Evolutionary conservation across 2,329 filamentous ascomycete species (phyloP).

Genomic region (Arthroderma sp.): DNA sequence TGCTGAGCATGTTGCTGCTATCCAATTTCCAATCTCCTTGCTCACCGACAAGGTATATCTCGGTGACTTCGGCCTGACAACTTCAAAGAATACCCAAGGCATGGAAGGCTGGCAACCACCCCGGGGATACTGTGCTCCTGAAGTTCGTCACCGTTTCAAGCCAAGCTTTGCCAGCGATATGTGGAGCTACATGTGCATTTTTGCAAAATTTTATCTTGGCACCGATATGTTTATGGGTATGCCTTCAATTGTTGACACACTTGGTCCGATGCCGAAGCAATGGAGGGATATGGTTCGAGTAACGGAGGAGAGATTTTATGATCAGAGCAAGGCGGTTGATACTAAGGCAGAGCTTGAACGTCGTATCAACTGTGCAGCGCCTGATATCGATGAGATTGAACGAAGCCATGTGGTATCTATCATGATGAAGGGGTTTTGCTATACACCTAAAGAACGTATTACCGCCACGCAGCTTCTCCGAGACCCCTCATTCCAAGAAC

Average conservation of each 20-base stretch:
- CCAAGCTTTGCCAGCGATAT: slow-evolving; percentile 11
- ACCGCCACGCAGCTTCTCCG: slow-evolving; percentile 4
- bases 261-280: slow-evolving; percentile 17
- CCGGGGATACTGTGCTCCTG: slow-evolving; percentile 10
- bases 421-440: neutral
- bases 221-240: slow-evolving; percentile 8
- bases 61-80: slow-evolving; percentile 8
- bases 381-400: neutral
- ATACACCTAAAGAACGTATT: slow-evolving; percentile 1
- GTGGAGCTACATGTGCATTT: slow-evolving; percentile 12
- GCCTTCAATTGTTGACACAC: slow-evolving; percentile 10
- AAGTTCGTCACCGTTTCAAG: slow-evolving; percentile 5
- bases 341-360: too few relatives aligned
- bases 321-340: too few relatives aligned
- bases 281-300: too few relatives aligned
- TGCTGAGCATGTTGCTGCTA: slow-evolving; percentile 6
- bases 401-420: slow-evolving; percentile 1
- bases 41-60: slow-evolving; percentile 8
- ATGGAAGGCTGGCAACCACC: slow-evolving; percentile 3
- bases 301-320: too few relatives aligned
- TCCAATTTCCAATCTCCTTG: slow-evolving; percentile 4
- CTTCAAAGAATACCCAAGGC: slow-evolving; percentile 1
- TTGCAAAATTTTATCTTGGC: slow-evolving; percentile 6
- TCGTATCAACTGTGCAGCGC: too few relatives aligned
- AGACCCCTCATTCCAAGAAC: slow-evolving; percentile 3